Evolutionary conservation across 345 rosid species (phyloP).

Genomic region (Gossypium turneri): DNA sequence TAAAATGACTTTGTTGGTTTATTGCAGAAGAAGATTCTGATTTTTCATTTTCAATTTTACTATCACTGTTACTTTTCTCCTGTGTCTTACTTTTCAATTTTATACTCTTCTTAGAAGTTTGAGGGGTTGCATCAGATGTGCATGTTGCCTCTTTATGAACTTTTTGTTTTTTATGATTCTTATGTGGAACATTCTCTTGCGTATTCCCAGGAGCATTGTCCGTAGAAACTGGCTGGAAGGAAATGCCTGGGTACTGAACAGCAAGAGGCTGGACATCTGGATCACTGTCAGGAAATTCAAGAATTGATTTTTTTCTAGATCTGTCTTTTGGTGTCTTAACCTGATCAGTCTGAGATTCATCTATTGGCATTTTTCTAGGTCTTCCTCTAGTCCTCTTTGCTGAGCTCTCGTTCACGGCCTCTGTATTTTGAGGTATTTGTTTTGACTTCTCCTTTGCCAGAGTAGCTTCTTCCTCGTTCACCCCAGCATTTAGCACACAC

Average conservation of each 20-base stretch:
- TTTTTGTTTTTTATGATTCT: conserved; percentile 23
- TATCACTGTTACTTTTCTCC: conserved; percentile 18
- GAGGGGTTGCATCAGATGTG: conserved; percentile 27
- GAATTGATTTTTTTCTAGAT: conserved; percentile 43
- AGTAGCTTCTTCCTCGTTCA: conserved; percentile 27
- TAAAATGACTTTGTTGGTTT: conserved; percentile 24
- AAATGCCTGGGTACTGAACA: conserved; percentile 45
- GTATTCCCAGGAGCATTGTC: conserved; percentile 31
- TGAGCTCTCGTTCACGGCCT: conserved; percentile 20
- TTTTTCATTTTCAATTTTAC: conserved; percentile 23
- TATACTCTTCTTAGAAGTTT: conserved; percentile 26
- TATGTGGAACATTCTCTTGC: conserved; percentile 27
- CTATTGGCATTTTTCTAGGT: conserved; percentile 34
- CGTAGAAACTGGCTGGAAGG: conserved; percentile 28
- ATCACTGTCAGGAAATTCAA: conserved; percentile 32
- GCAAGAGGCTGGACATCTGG: conserved; percentile 40
- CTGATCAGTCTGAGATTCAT: conserved; percentile 25
- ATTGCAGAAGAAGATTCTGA: conserved; percentile 25
- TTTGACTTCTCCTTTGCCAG: conserved; percentile 25
- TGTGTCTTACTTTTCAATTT: conserved; percentile 27
- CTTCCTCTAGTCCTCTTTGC: conserved; percentile 44
- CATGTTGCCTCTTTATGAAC: conserved; percentile 18
- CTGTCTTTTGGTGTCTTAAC: conserved; percentile 43
- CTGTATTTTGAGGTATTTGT: conserved; percentile 13
- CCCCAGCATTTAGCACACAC: conserved; percentile 51